Conservation (phyloP, 2,329 filamentous ascomycete species). For the Alternaria infectoria region DNA sequence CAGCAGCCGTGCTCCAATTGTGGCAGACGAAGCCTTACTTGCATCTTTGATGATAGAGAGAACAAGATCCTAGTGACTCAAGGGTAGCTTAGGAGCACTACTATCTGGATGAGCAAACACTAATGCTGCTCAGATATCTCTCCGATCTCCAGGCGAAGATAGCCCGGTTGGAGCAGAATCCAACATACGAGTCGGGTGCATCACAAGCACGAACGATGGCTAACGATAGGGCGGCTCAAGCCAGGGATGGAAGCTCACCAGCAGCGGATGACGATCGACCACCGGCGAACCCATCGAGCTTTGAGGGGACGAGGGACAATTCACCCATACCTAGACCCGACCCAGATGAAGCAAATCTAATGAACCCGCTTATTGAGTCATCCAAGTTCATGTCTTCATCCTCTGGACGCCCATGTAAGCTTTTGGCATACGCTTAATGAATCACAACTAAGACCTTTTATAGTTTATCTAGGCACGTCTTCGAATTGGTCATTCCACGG, state of each 20-base stretch:
- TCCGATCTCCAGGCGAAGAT: constrained; percentile 34
- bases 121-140: constrained; percentile 27
- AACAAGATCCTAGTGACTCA: constrained; percentile 40
- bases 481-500: constrained; percentile 64
- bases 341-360: constrained; percentile 26
- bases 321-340: constrained; percentile 27
- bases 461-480: constrained; percentile 62
- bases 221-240: background rate
- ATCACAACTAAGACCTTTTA: background rate
- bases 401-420: constrained; percentile 28
- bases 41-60: constrained; percentile 41
- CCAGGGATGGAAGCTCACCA: constrained; percentile 5
- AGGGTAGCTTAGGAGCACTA: constrained; percentile 19
- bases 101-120: background rate
- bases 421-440: background rate
- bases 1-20: constrained; percentile 40
- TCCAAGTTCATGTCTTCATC: constrained; percentile 37
- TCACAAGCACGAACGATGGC: background rate
- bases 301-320: constrained; percentile 22
- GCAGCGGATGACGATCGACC: background rate
- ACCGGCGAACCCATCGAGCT: constrained; percentile 15
- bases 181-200: background rate
- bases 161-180: constrained; percentile 21
- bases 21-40: constrained; percentile 32
- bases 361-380: constrained; percentile 32